phyloP scores from a whole-genome alignment of 2,329 filamentous ascomycete species.

The Stachybotrys elegans region DNA sequence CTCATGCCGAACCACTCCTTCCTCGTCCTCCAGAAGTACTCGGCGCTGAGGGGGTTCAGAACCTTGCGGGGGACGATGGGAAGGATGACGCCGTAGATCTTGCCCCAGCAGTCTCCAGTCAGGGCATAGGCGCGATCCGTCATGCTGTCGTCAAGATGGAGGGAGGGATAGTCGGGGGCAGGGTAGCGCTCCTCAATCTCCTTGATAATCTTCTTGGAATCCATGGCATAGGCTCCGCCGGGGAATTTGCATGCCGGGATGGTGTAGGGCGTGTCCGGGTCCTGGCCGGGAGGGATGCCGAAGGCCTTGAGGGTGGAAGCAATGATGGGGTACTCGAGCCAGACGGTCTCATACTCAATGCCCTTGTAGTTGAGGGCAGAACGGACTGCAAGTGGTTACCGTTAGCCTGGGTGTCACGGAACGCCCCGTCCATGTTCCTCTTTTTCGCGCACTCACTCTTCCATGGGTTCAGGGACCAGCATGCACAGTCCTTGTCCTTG shows the following conservation, averaged over 20 bases:
- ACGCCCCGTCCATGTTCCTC: neutral
- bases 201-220: slow-evolving; percentile 51
- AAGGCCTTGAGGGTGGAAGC: neutral
- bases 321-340: slow-evolving; percentile 1
- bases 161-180: neutral
- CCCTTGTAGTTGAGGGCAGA: slow-evolving; percentile 1
- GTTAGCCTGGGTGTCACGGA: neutral
- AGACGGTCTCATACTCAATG: slow-evolving; percentile 1
- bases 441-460: neutral
- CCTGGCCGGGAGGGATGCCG: neutral
- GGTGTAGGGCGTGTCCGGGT: neutral
- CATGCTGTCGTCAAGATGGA: neutral
- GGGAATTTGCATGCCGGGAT: slow-evolving; percentile 46
- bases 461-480: slow-evolving; percentile 3
- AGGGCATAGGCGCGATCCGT: neutral
- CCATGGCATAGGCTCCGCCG: slow-evolving; percentile 53
- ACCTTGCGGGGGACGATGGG: neutral
- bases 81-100: neutral
- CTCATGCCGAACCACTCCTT: slow-evolving; percentile 1
- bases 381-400: neutral
- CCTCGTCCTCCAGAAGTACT: slow-evolving; percentile 1
- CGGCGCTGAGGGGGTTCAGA: neutral
- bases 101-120: neutral
- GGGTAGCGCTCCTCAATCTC: slow-evolving; percentile 54
- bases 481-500: neutral